Base-by-base conservation (phyloP, 148 eudicot species). In the Chenopodium berlandieri region DNA sequence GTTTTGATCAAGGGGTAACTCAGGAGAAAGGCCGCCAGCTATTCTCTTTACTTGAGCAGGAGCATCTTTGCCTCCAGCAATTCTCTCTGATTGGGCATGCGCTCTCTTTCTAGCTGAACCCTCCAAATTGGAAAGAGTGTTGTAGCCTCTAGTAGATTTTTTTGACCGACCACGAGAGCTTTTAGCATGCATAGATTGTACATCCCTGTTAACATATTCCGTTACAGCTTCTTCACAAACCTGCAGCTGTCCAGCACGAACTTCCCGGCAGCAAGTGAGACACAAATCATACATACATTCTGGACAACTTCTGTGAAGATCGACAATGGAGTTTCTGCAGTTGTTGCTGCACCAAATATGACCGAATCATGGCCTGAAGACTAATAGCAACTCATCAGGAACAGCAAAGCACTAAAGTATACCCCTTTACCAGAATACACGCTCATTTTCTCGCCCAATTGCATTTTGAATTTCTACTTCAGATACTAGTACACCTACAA, bases 241-340 rank as follows among this genome's bases (percentile, higher is more conserved):
- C 71, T 70, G 86, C 17, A 88, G 83, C 65, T 83, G 68, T 30
- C 90, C 90, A 78, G 78, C 84, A 52, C 92, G 91, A 12, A 90
- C 64, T 85, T 92, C 93, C 27, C 82, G 83, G 82, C 94, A 92
- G 81, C 92, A 92, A 46, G 74, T 71, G 66, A 91, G 87, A 74
- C 96, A 92, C 20, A 91, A 82, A 81, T 91, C 88, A 86, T 89
- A 87, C 71, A 52, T 40, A 73, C 93, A 87, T 14, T 64, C 30
- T 6, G 88, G 84, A 65, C 96, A 92, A 83, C 85, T 91, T 85
- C 94, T 73, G 76, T 84, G 87, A 67, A 83, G 87, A 80, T 91
- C 94, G 71, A 85, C 80, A 52, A 91, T 89, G 50, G 89, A 88
- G 30, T 92, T 88, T 48, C 71, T 78, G 88, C 96, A 91, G 79